Conservation (phyloP, 2,329 filamentous ascomycete genomes). For the Ophiostoma piceae region DNA sequence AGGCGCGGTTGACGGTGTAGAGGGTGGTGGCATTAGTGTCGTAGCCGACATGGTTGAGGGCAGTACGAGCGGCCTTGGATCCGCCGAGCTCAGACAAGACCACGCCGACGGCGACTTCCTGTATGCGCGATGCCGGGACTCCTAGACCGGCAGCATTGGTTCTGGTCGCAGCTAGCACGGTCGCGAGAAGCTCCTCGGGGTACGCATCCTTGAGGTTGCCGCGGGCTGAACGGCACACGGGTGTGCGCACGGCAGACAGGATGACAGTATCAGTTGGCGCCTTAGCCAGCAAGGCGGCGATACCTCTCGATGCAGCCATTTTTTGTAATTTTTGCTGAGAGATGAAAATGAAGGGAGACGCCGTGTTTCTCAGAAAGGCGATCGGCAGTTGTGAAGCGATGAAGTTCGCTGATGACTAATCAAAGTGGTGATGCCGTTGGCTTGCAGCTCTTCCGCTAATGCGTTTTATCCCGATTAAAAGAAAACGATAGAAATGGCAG, state of each 20-base stretch:
- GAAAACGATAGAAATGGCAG: neutral
- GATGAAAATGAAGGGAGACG: neutral
- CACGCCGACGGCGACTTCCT: conserved; percentile 82
- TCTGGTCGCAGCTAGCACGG: conserved; percentile 62
- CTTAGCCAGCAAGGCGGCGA: conserved; percentile 72
- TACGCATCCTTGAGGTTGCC: conserved; percentile 82
- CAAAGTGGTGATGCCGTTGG: neutral
- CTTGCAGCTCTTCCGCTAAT: neutral
- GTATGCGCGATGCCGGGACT: conserved; percentile 62
- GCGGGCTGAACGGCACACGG: conserved; percentile 76
- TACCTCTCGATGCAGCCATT: conserved; percentile 57
- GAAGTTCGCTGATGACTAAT: conserved; percentile 3
- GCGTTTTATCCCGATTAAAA: neutral
- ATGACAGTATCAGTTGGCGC: conserved; percentile 78
- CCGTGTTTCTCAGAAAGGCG: neutral
- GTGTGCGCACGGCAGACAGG: conserved; percentile 83
- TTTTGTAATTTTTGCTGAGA: neutral
- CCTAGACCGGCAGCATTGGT: conserved; percentile 56
- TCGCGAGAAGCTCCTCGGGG: conserved; percentile 78
- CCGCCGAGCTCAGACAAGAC: conserved; percentile 89
- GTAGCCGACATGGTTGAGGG: conserved; percentile 76
- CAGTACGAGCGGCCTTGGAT: conserved; percentile 86
- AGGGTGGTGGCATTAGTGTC: conserved; percentile 62
- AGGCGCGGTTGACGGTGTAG: conserved; percentile 85
- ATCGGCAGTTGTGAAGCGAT: conserved; percentile 13